phyloP scores from a whole-genome alignment of 306 rosid genomes.

The Acmispon strigosus region DNA sequence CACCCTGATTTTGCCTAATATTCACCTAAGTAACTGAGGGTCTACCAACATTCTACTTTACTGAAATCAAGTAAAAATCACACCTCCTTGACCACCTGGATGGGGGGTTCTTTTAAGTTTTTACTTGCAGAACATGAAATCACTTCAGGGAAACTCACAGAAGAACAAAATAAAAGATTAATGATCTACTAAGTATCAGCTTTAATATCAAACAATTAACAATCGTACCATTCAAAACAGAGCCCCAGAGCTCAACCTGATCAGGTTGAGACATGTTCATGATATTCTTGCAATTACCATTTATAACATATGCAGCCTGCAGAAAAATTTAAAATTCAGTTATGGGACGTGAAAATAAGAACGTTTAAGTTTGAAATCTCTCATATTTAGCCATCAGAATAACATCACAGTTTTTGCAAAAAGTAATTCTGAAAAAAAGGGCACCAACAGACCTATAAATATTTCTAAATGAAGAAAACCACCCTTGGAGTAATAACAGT shows the following conservation, averaged over 20 bases:
- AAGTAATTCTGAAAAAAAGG: not conserved
- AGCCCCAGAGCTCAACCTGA: conserved; percentile 91
- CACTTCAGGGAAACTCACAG: not conserved
- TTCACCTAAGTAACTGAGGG: not conserved
- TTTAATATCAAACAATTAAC: conserved; percentile 17
- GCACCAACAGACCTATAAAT: not conserved
- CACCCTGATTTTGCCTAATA: not conserved
- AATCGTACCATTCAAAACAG: conserved; percentile 63
- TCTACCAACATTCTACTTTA: not conserved
- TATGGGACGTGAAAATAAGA: not conserved
- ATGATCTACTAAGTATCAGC: not conserved
- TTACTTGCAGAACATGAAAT: not conserved
- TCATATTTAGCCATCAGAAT: not conserved
- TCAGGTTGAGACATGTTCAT: conserved; percentile 98
- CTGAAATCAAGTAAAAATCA: conserved; percentile 4
- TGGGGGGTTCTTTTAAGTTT: not conserved
- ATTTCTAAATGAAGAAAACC: not conserved
- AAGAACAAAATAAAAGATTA: not conserved
- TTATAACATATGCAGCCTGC: conserved; percentile 85
- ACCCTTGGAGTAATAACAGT: not conserved
- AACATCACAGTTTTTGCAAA: conserved; percentile 1
- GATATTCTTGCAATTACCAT: conserved; percentile 86
- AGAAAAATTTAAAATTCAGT: conserved; percentile 10
- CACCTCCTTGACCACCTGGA: not conserved
- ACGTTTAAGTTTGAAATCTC: not conserved